Conservation (phyloP, 2,329 filamentous ascomycete genomes). For the Blastomyces parvus region DNA sequence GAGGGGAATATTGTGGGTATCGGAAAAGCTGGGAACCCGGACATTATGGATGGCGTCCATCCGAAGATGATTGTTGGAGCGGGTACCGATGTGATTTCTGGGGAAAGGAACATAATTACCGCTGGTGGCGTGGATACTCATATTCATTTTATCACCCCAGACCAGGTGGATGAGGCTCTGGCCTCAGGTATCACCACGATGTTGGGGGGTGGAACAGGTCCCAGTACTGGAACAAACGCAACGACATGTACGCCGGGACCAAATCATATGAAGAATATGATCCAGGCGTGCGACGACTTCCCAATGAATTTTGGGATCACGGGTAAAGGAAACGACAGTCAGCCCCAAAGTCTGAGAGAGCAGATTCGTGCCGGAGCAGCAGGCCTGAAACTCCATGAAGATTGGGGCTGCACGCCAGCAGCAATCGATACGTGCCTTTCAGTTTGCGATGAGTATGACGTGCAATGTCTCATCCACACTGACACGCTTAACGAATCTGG, state of each 20-base stretch:
- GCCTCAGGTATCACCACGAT: conserved; percentile 82
- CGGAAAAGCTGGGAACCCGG: conserved; percentile 93
- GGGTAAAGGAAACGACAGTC: conserved; percentile 84
- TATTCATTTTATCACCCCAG: conserved; percentile 90
- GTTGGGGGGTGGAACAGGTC: conserved; percentile 82
- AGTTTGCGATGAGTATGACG: conserved; percentile 82
- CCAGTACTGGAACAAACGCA: conserved; percentile 82
- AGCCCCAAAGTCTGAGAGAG: conserved; percentile 60
- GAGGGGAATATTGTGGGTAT: conserved; percentile 76
- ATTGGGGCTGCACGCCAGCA: conserved; percentile 86
- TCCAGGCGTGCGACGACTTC: conserved; percentile 71
- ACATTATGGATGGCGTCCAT: conserved; percentile 84
- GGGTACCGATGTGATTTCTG: conserved; percentile 85
- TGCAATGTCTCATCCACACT: conserved; percentile 90
- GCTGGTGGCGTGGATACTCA: conserved; percentile 84
- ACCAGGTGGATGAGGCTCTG: conserved; percentile 76
- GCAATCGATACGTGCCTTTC: conserved; percentile 79
- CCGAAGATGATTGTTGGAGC: conserved; percentile 71
- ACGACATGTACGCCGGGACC: conserved; percentile 88
- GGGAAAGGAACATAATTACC: conserved; percentile 81
- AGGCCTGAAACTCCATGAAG: conserved; percentile 89
- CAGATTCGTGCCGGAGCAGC: conserved; percentile 76
- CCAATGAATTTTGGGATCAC: conserved; percentile 87
- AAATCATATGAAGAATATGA: conserved; percentile 76
- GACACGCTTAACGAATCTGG: conserved; percentile 94